A percentile compares a stretch with the other conserved stretches of the same genome.
Evolutionary conservation across 2,329 filamentous ascomycete species (phyloP).

Genomic region (Xylaria sp.): DNA sequence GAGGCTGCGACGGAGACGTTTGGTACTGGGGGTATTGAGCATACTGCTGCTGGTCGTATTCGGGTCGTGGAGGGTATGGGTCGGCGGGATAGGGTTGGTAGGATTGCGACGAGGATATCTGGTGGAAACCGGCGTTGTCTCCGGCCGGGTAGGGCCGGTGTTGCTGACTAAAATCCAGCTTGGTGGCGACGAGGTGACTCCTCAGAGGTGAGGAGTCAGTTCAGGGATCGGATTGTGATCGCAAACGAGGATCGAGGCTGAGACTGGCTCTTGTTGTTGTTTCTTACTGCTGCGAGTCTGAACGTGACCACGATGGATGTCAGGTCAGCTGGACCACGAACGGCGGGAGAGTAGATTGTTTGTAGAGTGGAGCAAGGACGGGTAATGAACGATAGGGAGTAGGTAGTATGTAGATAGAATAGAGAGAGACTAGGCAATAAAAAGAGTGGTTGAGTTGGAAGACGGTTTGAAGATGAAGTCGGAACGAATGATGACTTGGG

Average conservation of each 20-base stretch:
- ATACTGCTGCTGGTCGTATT: conserved; percentile 24
- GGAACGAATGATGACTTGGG: not conserved
- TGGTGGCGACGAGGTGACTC: conserved; percentile 23
- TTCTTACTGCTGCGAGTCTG: conserved; percentile 5
- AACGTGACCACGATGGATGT: not conserved
- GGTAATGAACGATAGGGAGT: not conserved
- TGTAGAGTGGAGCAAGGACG: conserved; percentile 1
- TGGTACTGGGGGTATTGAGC: conserved; percentile 28
- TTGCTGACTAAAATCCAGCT: conserved; percentile 30
- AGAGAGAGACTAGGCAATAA: conserved; percentile 4
- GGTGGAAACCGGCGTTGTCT: conserved; percentile 27
- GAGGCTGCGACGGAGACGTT: conserved; percentile 14
- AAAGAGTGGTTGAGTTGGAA: conserved; percentile 14
- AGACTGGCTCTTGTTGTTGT: conserved; percentile 1
- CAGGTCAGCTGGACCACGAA: conserved; percentile 1
- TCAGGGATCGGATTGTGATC: conserved; percentile 3
- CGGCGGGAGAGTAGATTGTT: not conserved
- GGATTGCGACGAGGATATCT: conserved; percentile 24
- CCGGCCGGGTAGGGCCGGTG: conserved; percentile 24
- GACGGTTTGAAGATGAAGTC: conserved; percentile 4
- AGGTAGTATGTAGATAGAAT: no score
- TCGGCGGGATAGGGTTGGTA: conserved; percentile 17
- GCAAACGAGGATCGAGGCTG: not conserved
- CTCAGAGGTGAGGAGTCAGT: conserved; percentile 26
- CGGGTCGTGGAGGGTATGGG: conserved; percentile 19